Percentiles rank a stretch among this genome's conserved stretches.
These are phyloP conservation scores for Mimosa bimucronata DNA, from an alignment of 306 rosid species.

Conservation along the genomic window DNA sequence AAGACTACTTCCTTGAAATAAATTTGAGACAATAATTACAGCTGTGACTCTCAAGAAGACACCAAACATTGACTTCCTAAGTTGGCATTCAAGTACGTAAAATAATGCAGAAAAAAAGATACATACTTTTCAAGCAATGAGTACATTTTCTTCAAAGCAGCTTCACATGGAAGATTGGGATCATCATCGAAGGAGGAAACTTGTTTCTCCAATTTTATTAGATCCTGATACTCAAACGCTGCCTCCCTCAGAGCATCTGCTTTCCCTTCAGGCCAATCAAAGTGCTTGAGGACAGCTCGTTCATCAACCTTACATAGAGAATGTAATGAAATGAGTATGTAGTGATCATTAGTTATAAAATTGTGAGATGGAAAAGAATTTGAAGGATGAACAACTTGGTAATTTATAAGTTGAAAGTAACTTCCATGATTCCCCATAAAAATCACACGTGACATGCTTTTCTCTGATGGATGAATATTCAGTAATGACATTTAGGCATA, in stretches of 20 bases:
- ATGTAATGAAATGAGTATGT: slow-evolving; percentile 33
- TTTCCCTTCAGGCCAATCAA: slow-evolving; percentile 99
- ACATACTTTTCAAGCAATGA: slow-evolving; percentile 94
- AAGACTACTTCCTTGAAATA: slow-evolving; percentile 12
- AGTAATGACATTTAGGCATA: slow-evolving; percentile 27
- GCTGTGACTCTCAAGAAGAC: slow-evolving; percentile 18
- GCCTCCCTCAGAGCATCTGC: slow-evolving; percentile 99
- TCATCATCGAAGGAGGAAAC: slow-evolving; percentile 87
- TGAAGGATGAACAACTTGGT: slow-evolving; percentile 14
- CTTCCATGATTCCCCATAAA: slow-evolving; percentile 18
- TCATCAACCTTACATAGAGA: slow-evolving; percentile 75
- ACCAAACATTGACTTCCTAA: slow-evolving; percentile 28
- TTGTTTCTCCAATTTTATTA: slow-evolving; percentile 83
- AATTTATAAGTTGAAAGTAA: slow-evolving; percentile 7
- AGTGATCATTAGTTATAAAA: background rate
- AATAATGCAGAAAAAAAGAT: slow-evolving; percentile 34
- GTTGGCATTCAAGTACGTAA: slow-evolving; percentile 11
- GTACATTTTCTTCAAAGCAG: slow-evolving; percentile 94
- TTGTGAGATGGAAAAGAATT: slow-evolving; percentile 5
- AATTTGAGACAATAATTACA: slow-evolving; percentile 5
- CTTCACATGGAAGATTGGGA: slow-evolving; percentile 80
- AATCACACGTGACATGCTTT: slow-evolving; percentile 4
- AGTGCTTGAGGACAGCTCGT: slow-evolving; percentile 98
- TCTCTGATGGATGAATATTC: background rate
- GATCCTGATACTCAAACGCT: slow-evolving; percentile 93